A percentile compares a stretch with the other conserved stretches of the same genome.
Conservation (phyloP, 225 moss, liverwort and hornwort species). For the Marchantia polymorpha region DNA sequence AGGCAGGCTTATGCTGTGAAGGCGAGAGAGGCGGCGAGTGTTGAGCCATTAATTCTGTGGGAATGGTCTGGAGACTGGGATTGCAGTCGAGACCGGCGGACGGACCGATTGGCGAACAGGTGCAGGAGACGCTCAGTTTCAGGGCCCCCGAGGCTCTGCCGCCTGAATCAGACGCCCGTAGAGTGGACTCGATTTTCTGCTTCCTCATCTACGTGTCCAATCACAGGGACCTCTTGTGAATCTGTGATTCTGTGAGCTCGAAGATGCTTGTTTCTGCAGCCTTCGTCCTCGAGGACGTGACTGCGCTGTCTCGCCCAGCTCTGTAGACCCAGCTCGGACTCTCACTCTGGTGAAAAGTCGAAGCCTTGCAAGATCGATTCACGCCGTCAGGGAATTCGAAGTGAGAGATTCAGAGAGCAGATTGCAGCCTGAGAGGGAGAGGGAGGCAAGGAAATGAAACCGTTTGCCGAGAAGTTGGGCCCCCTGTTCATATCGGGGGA, state of each 20-base stretch:
- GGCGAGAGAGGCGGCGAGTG: not conserved
- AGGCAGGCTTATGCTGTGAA: not conserved
- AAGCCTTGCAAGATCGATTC: not conserved
- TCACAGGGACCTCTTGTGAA: constrained; percentile 9
- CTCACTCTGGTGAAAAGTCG: no score
- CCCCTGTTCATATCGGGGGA: constrained; percentile 8
- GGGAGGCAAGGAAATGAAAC: not conserved
- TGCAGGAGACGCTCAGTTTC: not conserved
- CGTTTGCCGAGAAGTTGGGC: not conserved
- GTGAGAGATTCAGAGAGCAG: not conserved
- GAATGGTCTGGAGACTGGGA: constrained; percentile 5
- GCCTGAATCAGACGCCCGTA: constrained; percentile 1
- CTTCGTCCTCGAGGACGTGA: no score
- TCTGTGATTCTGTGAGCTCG: no score
- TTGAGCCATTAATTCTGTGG: not conserved
- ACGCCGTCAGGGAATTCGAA: not conserved
- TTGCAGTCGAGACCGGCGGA: constrained; percentile 1
- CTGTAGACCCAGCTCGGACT: not conserved
- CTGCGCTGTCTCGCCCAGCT: no score
- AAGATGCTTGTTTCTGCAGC: not conserved
- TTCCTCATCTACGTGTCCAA: constrained; percentile 7
- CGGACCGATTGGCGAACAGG: constrained; percentile 2
- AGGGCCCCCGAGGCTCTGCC: not conserved
- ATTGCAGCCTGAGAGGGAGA: not conserved
- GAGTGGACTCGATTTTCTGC: constrained; percentile 11